Conservation (phyloP, 1,284 basidiomycete species). For the Violaceomyces palustris region DNA sequence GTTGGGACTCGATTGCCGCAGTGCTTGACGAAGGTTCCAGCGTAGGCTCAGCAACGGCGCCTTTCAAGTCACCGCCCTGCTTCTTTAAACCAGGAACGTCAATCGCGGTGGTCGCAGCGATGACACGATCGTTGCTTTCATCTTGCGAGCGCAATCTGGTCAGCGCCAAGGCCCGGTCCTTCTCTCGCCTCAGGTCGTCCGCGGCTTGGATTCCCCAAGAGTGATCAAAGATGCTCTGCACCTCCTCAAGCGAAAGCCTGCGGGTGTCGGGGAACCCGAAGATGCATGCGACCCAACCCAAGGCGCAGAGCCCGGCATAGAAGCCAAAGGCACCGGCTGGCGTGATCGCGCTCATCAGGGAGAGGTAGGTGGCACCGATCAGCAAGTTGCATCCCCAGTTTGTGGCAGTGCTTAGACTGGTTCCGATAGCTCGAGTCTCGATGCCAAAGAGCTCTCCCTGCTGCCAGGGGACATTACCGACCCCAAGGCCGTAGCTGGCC, state of each 20-base stretch:
- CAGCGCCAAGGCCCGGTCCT: slow-evolving; percentile 5
- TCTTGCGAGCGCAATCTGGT: slow-evolving; percentile 3
- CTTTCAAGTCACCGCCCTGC: no score
- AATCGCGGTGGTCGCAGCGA: no score
- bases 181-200: slow-evolving; percentile 40
- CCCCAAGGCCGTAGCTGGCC: slow-evolving; percentile 64
- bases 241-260: slow-evolving; percentile 71
- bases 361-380: slow-evolving; percentile 71
- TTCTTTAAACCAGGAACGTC: no score
- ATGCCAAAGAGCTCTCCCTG: slow-evolving; percentile 72
- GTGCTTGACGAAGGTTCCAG: no score
- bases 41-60: no score
- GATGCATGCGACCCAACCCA: slow-evolving; percentile 67
- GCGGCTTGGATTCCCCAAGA: slow-evolving; percentile 56
- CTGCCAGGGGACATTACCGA: slow-evolving; percentile 76
- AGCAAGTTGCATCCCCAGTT: slow-evolving; percentile 74
- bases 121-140: background rate
- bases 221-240: slow-evolving; percentile 56
- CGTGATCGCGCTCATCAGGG: slow-evolving; percentile 69
- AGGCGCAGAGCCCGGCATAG: slow-evolving; percentile 70
- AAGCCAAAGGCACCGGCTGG: slow-evolving; percentile 62
- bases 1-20: no score
- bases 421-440: slow-evolving; percentile 69
- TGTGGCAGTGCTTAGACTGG: slow-evolving; percentile 65
- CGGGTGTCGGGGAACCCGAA: slow-evolving; percentile 54